These are phyloP conservation scores for Corymbia calophylla DNA, from an alignment of 441 rosid genomes.

Conservation along the genomic window DNA sequence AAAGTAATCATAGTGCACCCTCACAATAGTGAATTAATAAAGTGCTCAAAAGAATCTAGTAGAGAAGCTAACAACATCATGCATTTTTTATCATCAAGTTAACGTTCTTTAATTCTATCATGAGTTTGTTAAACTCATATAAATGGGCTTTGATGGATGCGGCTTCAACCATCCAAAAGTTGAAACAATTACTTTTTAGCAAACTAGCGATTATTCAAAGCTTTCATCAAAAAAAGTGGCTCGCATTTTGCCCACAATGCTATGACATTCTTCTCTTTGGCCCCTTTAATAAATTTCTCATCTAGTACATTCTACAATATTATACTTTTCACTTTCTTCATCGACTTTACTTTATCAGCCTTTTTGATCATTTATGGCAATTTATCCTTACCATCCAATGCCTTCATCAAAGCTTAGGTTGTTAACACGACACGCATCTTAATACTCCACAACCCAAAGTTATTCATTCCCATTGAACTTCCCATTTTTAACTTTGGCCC, in stretches of 20 bases:
- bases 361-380: background rate
- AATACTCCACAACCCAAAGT: background rate
- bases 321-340: background rate
- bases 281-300: background rate
- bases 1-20: background rate
- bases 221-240: background rate
- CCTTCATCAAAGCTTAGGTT: background rate
- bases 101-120: fast-evolving
- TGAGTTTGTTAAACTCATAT: background rate
- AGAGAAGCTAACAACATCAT: background rate
- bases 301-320: background rate
- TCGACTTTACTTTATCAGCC: fast-evolving
- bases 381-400: background rate
- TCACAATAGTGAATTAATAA: background rate
- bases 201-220: background rate
- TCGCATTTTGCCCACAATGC: background rate
- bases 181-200: background rate
- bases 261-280: background rate
- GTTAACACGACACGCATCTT: background rate
- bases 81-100: background rate
- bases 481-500: background rate
- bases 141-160: background rate
- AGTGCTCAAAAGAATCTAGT: background rate
- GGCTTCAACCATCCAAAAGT: background rate
- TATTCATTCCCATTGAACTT: background rate